Conservation (phyloP, 371 early-diverging fungal genomes). For the Saksenaea vasiformis region DNA sequence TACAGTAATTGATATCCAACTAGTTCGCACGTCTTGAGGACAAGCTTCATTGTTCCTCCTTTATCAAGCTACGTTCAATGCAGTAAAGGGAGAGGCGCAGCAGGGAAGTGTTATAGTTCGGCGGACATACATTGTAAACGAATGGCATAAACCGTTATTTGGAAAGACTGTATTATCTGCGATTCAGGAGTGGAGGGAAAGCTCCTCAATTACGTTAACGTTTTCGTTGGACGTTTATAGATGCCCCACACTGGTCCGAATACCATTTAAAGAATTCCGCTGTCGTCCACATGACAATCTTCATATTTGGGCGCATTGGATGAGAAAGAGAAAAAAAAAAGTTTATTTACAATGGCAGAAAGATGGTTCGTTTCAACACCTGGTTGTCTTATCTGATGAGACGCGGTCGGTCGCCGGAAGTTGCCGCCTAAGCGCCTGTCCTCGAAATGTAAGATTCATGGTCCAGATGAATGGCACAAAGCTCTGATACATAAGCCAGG, state of each 20-base stretch:
- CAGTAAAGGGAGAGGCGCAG: too few species aligned
- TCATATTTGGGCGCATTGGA: background rate
- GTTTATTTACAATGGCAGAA: slow-evolving; percentile 2
- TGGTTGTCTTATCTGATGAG: slow-evolving; percentile 1
- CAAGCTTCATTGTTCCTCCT: too few species aligned
- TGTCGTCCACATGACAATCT: background rate
- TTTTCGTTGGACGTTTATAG: background rate
- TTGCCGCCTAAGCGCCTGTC: background rate
- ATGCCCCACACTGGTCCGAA: background rate
- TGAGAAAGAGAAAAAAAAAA: background rate
- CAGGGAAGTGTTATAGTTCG: too few species aligned
- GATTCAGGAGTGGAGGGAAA: too few species aligned
- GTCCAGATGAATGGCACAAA: slow-evolving; percentile 9
- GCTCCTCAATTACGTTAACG: background rate
- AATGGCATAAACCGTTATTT: too few species aligned
- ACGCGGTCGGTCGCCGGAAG: background rate
- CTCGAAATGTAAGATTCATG: background rate
- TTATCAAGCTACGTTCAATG: too few species aligned
- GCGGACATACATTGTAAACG: too few species aligned
- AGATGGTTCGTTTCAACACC: slow-evolving; percentile 2
- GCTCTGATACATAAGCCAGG: slow-evolving; percentile 23
- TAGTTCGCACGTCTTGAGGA: too few species aligned
- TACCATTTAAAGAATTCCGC: background rate
- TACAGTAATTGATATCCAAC: too few species aligned
- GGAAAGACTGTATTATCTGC: too few species aligned